Evolutionary conservation across 2,329 filamentous ascomycete genomes (phyloP).

Genomic region (Aureobasidium sp.): DNA sequence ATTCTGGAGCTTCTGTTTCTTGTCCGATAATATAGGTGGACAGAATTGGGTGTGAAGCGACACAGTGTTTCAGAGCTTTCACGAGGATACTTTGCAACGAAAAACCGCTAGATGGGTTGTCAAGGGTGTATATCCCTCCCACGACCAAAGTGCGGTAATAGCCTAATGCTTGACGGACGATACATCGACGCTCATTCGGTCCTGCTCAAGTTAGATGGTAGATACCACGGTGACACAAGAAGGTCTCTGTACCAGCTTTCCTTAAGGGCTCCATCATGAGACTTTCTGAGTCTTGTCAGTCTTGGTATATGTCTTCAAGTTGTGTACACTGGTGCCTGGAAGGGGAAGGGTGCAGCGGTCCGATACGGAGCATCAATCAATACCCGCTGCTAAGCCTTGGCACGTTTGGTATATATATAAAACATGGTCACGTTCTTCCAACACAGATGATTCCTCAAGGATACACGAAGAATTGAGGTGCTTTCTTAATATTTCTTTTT

Average conservation of each 20-base stretch:
- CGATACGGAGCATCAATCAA: background rate
- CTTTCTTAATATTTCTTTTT: background rate
- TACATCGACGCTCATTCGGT: conserved; percentile 36
- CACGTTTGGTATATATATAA: background rate
- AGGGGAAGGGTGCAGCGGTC: background rate
- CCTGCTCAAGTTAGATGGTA: conserved; percentile 22
- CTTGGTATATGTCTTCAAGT: background rate
- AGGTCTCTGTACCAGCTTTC: background rate
- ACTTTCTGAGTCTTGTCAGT: background rate
- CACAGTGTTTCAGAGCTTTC: conserved; percentile 33
- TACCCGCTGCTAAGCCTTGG: background rate
- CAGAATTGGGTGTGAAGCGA: conserved; percentile 34
- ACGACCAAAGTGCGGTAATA: conserved; percentile 36
- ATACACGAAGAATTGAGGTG: background rate
- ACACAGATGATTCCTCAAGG: background rate
- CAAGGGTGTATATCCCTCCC: conserved; percentile 29
- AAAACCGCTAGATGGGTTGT: background rate
- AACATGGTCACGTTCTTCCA: background rate
- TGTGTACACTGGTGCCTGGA: background rate
- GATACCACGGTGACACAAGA: background rate
- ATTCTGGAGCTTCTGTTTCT: conserved; percentile 33
- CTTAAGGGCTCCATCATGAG: background rate
- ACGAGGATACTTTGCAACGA: conserved; percentile 20
- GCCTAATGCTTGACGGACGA: conserved; percentile 35
- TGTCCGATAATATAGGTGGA: conserved; percentile 30